Evolutionary conservation across 345 rosid species (phyloP).

Genomic region (Syzygium jambos): DNA sequence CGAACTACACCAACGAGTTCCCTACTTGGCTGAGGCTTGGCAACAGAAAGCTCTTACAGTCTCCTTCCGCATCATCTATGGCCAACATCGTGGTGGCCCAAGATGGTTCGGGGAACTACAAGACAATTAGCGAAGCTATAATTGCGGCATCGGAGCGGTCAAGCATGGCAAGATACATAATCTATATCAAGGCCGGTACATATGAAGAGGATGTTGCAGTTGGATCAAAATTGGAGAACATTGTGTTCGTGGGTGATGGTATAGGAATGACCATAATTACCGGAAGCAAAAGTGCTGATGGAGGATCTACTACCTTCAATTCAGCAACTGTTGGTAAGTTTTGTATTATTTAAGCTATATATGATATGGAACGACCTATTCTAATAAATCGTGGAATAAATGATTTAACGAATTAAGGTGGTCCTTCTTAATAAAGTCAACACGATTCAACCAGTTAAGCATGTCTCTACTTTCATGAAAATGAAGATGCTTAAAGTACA

Average conservation of each 20-base stretch:
- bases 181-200: slow-evolving; percentile 61
- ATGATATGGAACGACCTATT: background rate
- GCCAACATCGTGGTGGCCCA: slow-evolving; percentile 73
- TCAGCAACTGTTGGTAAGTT: slow-evolving; percentile 90
- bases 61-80: slow-evolving; percentile 16
- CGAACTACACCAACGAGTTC: slow-evolving; percentile 38
- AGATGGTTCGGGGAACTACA: slow-evolving; percentile 78
- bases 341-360: background rate
- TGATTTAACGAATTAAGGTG: background rate
- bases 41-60: slow-evolving; percentile 65
- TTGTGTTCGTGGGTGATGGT: slow-evolving; percentile 86
- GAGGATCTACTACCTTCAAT: slow-evolving; percentile 72
- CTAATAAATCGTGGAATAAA: background rate
- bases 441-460: background rate
- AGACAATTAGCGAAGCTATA: slow-evolving; percentile 56
- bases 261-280: slow-evolving; percentile 64
- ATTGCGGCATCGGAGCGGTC: slow-evolving; percentile 41
- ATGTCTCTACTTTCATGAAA: background rate
- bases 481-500: background rate
- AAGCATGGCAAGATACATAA: slow-evolving; percentile 58
- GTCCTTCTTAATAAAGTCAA: background rate
- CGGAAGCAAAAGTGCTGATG: slow-evolving; percentile 85
- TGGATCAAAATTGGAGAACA: slow-evolving; percentile 30
- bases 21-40: slow-evolving; percentile 75
- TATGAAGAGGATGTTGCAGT: slow-evolving; percentile 67